Conservation (phyloP, 1,284 basidiomycete species). For the Tilletia setariae region DNA sequence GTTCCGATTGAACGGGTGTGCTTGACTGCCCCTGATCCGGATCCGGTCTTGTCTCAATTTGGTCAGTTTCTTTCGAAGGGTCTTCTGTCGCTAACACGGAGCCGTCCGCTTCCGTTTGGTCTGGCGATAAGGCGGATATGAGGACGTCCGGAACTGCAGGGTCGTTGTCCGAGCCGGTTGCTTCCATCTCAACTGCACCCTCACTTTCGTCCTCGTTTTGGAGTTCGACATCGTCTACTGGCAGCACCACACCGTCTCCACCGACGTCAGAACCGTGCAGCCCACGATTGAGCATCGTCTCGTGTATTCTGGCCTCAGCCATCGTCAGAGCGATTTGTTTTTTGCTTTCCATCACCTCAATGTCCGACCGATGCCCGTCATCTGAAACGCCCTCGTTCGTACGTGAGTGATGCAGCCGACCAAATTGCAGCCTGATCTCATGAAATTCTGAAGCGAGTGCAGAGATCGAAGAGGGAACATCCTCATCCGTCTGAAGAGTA, state of each 20-base stretch:
- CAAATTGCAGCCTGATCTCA: not conserved
- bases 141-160: not conserved
- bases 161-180: not conserved
- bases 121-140: too few relatives aligned
- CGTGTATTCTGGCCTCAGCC: constrained; percentile 4
- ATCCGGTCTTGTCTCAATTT: not conserved
- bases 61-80: too few relatives aligned
- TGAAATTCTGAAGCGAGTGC: not conserved
- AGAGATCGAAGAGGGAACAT: not conserved
- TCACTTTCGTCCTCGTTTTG: too few relatives aligned
- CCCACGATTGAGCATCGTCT: not conserved
- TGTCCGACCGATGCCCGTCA: not conserved
- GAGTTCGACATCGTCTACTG: too few relatives aligned
- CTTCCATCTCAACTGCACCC: not conserved
- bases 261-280: too few relatives aligned
- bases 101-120: too few relatives aligned
- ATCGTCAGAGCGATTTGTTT: not conserved
- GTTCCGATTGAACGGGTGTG: not conserved
- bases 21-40: not conserved
- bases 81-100: too few relatives aligned
- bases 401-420: not conserved
- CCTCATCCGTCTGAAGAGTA: too few relatives aligned
- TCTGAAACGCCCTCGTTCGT: not conserved
- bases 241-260: too few relatives aligned
- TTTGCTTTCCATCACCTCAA: not conserved